Evolutionary conservation across 805 yeast species (phyloP).

Genomic region (Debaryomyces hansenii): DNA sequence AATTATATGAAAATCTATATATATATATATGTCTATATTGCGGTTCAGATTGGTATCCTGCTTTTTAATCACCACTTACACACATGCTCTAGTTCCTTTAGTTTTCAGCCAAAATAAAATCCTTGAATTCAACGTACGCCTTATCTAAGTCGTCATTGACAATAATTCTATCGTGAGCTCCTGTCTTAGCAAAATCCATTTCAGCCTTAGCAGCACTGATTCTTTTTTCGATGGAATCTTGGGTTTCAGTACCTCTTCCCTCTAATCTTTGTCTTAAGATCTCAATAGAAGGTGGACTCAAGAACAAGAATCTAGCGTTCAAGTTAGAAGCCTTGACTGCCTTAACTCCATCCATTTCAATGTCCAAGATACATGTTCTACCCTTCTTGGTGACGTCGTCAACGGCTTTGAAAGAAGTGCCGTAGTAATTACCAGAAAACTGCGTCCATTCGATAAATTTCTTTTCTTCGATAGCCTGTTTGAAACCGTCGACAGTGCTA

Average conservation of each 20-base stretch:
- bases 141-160: slow-evolving; percentile 90
- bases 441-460: slow-evolving; percentile 97
- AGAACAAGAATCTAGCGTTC: slow-evolving; percentile 80
- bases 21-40: no score
- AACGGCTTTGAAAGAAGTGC: slow-evolving; percentile 87
- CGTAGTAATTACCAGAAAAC: slow-evolving; percentile 96
- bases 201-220: slow-evolving; percentile 85
- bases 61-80: no score
- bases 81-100: not conserved
- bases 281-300: slow-evolving; percentile 92
- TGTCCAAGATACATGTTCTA: slow-evolving; percentile 86
- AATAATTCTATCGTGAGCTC: slow-evolving; percentile 86
- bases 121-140: slow-evolving; percentile 80
- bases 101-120: slow-evolving; percentile 58
- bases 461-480: slow-evolving; percentile 66
- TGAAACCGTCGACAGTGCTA: slow-evolving; percentile 75
- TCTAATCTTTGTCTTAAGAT: slow-evolving; percentile 70
- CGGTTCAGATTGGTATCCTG: no score
- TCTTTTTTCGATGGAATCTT: slow-evolving; percentile 81
- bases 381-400: slow-evolving; percentile 65
- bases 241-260: slow-evolving; percentile 94
- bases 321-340: slow-evolving; percentile 80
- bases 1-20: no score
- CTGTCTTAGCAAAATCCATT: slow-evolving; percentile 83
- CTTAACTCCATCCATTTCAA: slow-evolving; percentile 99